Percentiles rank a stretch among this genome's conserved stretches.
Conservation (phyloP, 2,329 filamentous ascomycete species). For the Cercospora canescens region DNA sequence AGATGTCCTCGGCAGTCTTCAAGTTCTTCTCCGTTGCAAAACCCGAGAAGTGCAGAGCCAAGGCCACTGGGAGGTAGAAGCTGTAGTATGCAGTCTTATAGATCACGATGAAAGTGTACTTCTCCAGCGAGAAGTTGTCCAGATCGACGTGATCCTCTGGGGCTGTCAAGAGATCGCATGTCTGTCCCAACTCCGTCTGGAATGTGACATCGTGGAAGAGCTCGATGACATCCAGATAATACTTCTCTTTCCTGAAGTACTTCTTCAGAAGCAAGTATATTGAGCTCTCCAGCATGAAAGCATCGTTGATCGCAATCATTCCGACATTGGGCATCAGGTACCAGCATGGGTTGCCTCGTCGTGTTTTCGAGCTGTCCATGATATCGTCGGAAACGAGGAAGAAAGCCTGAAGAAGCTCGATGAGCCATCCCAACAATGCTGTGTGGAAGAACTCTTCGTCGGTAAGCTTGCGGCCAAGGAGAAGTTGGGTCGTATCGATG, state of each 20-base stretch:
- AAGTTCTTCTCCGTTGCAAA: constrained; percentile 86
- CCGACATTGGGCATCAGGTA: constrained; percentile 87
- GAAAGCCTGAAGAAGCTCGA: constrained; percentile 96
- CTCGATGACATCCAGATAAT: constrained; percentile 89
- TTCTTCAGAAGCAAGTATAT: constrained; percentile 94
- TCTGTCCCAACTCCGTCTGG: constrained; percentile 94
- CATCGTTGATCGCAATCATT: constrained; percentile 97
- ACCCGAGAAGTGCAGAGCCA: constrained; percentile 82
- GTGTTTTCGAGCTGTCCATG: constrained; percentile 95
- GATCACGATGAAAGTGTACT: constrained; percentile 97
- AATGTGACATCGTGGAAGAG: constrained; percentile 93
- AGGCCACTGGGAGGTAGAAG: constrained; percentile 94
- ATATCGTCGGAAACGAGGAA: constrained; percentile 99
- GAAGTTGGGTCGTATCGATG: constrained; percentile 81
- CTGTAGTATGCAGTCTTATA: constrained; percentile 99
- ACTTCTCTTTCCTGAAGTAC: constrained; percentile 83
- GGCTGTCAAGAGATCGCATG: constrained; percentile 91
- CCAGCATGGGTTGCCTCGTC: constrained; percentile 94
- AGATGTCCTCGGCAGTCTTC: constrained; percentile 82
- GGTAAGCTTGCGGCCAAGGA: constrained; percentile 70
- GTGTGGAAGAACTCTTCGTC: constrained; percentile 86
- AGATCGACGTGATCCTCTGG: constrained; percentile 93
- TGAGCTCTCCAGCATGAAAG: constrained; percentile 87
- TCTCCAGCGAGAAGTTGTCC: constrained; percentile 90
- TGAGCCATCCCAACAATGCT: constrained; percentile 92